Conservation (phyloP, 1,284 basidiomycete species). For the Xerocomus amazonicus region DNA sequence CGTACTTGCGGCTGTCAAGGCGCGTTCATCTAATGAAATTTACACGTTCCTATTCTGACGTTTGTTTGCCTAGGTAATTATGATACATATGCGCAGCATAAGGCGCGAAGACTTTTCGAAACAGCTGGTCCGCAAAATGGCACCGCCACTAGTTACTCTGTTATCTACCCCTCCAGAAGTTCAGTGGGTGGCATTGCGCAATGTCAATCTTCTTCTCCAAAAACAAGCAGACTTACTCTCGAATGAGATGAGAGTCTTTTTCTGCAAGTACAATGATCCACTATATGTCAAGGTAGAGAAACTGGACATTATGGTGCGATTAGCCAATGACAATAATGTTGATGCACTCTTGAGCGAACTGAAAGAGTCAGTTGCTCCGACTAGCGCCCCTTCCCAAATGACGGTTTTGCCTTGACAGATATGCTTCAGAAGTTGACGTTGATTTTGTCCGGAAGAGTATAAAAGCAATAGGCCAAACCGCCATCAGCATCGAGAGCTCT, state of each 20-base stretch:
- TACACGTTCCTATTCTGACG: background rate
- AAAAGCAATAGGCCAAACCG: constrained; percentile 93
- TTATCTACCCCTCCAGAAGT: constrained; percentile 79
- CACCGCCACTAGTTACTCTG: constrained; percentile 85
- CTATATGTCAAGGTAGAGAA: constrained; percentile 98
- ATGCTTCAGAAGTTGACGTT: constrained; percentile 96
- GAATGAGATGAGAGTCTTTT: constrained; percentile 98
- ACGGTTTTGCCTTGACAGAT: constrained; percentile 44
- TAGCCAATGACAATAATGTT: constrained; percentile 90
- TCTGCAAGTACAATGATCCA: constrained; percentile 99
- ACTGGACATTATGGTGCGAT: constrained; percentile 95
- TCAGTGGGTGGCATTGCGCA: constrained; percentile 96
- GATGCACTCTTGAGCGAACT: constrained; percentile 93
- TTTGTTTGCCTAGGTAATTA: constrained; percentile 67
- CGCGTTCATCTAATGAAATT: constrained; percentile 32
- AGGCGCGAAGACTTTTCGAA: constrained; percentile 83
- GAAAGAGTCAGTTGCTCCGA: constrained; percentile 69
- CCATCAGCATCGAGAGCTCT: constrained; percentile 90
- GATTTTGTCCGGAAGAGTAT: constrained; percentile 96
- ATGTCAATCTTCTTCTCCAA: constrained; percentile 95
- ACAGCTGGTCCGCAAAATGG: constrained; percentile 93
- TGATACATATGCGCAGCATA: constrained; percentile 92
- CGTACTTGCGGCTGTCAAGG: constrained; percentile 93
- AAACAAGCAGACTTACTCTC: constrained; percentile 86
- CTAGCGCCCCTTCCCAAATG: background rate